These are phyloP conservation scores for Arabidopsis thaliana DNA, from an alignment of 345 rosid species.

Conservation along the genomic window DNA sequence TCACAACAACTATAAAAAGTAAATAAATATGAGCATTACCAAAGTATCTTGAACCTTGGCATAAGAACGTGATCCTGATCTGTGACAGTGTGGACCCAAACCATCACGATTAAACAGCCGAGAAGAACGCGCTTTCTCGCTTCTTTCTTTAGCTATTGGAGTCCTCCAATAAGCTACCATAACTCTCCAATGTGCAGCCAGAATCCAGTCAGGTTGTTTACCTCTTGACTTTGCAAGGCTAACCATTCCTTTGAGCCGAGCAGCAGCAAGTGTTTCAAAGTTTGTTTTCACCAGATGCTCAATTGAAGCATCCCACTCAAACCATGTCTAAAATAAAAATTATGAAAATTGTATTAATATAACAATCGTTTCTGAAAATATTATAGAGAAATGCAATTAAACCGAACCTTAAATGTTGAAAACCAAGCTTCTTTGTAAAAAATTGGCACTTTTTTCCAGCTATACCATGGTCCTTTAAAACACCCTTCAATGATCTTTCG, in stretches of 20 bases:
- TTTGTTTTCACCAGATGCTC: neutral
- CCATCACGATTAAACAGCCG: neutral
- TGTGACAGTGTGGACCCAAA: neutral
- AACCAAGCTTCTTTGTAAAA: constrained; percentile 11
- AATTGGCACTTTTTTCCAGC: neutral
- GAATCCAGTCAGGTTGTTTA: neutral
- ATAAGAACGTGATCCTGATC: neutral
- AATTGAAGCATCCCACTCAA: constrained; percentile 15
- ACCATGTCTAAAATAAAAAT: too few relatives aligned
- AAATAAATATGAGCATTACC: neutral
- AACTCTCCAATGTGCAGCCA: neutral
- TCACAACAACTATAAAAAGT: too few relatives aligned
- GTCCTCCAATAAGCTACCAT: neutral
- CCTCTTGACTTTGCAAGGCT: neutral
- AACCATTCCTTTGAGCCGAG: constrained; percentile 6
- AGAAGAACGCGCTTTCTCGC: constrained; percentile 3
- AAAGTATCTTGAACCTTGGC: neutral
- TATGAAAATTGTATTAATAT: too few relatives aligned
- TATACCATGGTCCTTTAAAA: constrained; percentile 7
- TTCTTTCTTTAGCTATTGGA: neutral
- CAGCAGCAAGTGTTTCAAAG: constrained; percentile 17
- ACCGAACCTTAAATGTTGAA: constrained; percentile 3
- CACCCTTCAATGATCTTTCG: constrained; percentile 2
- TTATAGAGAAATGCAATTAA: too few relatives aligned
- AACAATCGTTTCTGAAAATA: neutral